Conservation (phyloP, 441 rosid species). For the Rhodomyrtus psidioides region DNA sequence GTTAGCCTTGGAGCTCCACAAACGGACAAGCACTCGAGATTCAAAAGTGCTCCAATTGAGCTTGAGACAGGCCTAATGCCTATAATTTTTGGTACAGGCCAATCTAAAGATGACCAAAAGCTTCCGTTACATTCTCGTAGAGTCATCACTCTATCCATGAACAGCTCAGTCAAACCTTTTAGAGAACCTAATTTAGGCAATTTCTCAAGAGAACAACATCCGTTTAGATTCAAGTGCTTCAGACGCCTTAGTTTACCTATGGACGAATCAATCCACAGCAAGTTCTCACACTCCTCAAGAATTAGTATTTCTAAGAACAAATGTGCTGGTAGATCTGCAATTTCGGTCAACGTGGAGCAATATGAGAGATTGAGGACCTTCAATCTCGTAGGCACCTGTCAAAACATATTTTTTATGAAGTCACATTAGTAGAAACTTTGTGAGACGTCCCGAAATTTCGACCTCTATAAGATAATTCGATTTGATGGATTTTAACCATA, state of each 20-base stretch:
- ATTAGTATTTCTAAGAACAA: neutral
- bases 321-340: neutral
- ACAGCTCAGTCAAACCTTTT: neutral
- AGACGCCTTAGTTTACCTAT: neutral
- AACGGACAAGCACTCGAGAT: neutral
- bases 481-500: too few species aligned
- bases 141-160: neutral
- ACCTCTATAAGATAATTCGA: too few species aligned
- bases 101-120: too few species aligned
- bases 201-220: neutral
- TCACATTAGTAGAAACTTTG: neutral
- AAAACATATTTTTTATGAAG: neutral
- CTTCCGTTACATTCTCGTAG: too few species aligned
- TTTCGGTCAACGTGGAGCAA: fast-evolving
- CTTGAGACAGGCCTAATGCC: neutral
- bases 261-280: neutral
- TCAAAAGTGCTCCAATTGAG: neutral
- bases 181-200: neutral
- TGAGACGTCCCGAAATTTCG: neutral
- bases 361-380: neutral
- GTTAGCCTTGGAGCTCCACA: neutral
- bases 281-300: neutral
- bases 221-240: neutral
- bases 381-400: neutral
- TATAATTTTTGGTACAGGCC: too few species aligned